These are phyloP conservation scores for Flaveria linearis DNA, from an alignment of 129 eudicot species.

Conservation along the genomic window DNA sequence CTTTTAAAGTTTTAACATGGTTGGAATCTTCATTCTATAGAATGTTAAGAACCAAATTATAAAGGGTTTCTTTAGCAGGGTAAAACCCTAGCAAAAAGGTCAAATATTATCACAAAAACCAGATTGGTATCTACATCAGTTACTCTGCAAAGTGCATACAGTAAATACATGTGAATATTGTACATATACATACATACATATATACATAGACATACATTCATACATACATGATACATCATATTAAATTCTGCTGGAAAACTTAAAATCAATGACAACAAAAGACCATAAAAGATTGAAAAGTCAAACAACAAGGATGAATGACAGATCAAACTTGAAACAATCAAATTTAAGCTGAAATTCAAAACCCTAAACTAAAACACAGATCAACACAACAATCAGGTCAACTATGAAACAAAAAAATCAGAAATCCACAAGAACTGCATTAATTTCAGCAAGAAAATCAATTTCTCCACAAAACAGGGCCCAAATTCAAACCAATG, in stretches of 20 bases:
- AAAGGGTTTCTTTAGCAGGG: slow-evolving; percentile 16
- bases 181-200: background rate
- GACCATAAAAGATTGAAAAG: background rate
- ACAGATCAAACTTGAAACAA: slow-evolving; percentile 19
- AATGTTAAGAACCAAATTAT: slow-evolving; percentile 15
- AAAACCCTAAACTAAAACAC: background rate
- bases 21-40: slow-evolving; percentile 29
- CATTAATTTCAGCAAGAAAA: slow-evolving; percentile 3
- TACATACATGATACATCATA: slow-evolving; percentile 2
- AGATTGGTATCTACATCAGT: background rate
- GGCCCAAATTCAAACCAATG: slow-evolving; percentile 9
- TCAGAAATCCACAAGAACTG: background rate
- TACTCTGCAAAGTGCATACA: slow-evolving; percentile 9
- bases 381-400: slow-evolving; percentile 24
- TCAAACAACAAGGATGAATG: slow-evolving; percentile 25
- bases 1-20: slow-evolving; percentile 2
- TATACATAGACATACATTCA: background rate
- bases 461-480: background rate
- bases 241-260: slow-evolving; percentile 7
- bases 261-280: slow-evolving; percentile 15
- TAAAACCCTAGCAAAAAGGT: slow-evolving; percentile 16
- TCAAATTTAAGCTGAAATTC: slow-evolving; percentile 7
- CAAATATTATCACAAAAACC: background rate
- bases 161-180: slow-evolving; percentile 13
- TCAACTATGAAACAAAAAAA: background rate